Conservation (phyloP, 306 rosid species). For the Crotalaria pallida region DNA sequence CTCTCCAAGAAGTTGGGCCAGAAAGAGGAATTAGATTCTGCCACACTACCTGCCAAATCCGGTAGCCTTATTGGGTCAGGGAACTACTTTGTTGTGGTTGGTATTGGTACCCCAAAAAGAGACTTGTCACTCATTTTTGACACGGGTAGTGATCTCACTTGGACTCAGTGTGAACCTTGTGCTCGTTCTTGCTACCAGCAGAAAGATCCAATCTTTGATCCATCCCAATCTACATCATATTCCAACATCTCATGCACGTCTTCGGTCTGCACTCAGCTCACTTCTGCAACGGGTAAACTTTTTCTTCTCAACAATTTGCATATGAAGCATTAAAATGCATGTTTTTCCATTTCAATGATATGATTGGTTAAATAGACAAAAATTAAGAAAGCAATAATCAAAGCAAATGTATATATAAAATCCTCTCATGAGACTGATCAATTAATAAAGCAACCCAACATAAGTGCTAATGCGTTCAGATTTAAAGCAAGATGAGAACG, state of each 20-base stretch:
- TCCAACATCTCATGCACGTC: conserved; percentile 49
- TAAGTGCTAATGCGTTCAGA: too few species aligned
- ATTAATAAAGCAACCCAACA: too few species aligned
- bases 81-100: conserved; percentile 58
- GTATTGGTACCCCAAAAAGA: conserved; percentile 54
- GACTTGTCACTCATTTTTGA: conserved; percentile 54
- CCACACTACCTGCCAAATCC: conserved; percentile 44
- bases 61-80: conserved; percentile 46
- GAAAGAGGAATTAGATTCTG: not conserved
- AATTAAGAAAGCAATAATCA: too few species aligned
- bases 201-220: conserved; percentile 41
- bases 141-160: conserved; percentile 65
- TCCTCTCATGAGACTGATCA: too few species aligned
- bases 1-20: not conserved
- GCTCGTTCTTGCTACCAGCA: conserved; percentile 45
- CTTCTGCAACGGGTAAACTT: conserved; percentile 42
- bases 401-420: too few species aligned
- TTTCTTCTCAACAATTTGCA: not conserved
- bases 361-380: too few species aligned
- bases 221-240: conserved; percentile 38
- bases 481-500: too few species aligned
- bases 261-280: conserved; percentile 34
- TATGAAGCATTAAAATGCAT: not conserved
- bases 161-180: conserved; percentile 84
- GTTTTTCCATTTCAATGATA: too few species aligned